Evolutionary conservation across 129 eudicot species (phyloP), one percentile per base, ranked within the genome.

Genomic region (Pittosporum tobira): DNA sequence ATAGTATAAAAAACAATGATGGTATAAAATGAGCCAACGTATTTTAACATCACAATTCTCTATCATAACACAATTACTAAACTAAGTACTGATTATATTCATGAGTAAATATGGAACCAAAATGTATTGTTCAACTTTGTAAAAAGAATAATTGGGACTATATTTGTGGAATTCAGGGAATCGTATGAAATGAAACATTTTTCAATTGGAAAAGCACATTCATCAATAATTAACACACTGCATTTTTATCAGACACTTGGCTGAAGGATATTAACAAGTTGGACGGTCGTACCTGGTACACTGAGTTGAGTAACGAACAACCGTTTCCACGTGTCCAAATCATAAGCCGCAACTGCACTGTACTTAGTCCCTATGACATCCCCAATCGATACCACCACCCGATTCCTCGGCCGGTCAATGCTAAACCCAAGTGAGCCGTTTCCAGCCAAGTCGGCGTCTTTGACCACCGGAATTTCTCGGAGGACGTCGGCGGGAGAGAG

Each of bases 341-440:
- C 84, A 42, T 82, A 82, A 23, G 88, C 88, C 24, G 79, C 84
- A 13, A 82, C 48, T n/a, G 74, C 88, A 48, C 88, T 59, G 60
- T 73, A 82, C 51, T 67, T 66, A 29, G 64, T 60, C 36, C 84
- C 78, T 14, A 69, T 12, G 27, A 71, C 58, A 24, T 82, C 88
- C 38, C 71, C 68, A 18, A 70, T 51, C 6, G 52, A 81, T 50
- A 77, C 79, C 27, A 82, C 23, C 15, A 74, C 55, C 10, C 88
- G 75, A 29, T 77, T 77, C 62, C 88, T 74, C 21, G 63, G 73
- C 48, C 68, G 62, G 29, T 81, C 88, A n/a, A 81, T 23, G 36
- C 25, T 44, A 2, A 81, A 36, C 0, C 88, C 88, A 1, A 81
- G 37, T 0, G 76, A 48, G 4, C 78, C 76, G 16, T 81, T 81